Conservation (phyloP, 768 basidiomycete genomes). For the Basidioascus undulatus region DNA sequence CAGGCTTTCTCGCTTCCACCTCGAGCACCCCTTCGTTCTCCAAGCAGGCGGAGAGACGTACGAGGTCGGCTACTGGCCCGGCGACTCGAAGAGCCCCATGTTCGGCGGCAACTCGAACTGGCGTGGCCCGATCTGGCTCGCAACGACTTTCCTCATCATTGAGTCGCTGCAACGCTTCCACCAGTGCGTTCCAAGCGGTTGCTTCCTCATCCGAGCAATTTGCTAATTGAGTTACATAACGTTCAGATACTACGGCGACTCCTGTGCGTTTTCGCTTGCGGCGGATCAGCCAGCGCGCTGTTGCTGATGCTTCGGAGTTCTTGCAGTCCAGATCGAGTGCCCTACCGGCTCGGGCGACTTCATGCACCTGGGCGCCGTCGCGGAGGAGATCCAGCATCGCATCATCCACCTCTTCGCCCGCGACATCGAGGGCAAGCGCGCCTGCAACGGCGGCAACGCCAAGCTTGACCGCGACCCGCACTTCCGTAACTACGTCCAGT, state of each 20-base stretch:
- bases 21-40: constrained; percentile 85
- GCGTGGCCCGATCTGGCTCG: constrained; percentile 45
- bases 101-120: constrained; percentile 41
- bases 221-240: too few relatives aligned
- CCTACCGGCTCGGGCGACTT: constrained; percentile 92
- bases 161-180: constrained; percentile 93
- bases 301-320: not conserved
- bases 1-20: constrained; percentile 70
- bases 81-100: constrained; percentile 91
- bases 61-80: constrained; percentile 92
- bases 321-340: constrained; percentile 49
- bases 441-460: constrained; percentile 71
- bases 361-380: constrained; percentile 81
- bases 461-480: constrained; percentile 76
- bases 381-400: constrained; percentile 97
- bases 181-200: too few relatives aligned
- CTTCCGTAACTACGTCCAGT: constrained; percentile 91
- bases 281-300: too few relatives aligned
- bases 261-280: constrained; percentile 16
- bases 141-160: constrained; percentile 84
- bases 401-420: constrained; percentile 96
- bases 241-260: constrained; percentile 87
- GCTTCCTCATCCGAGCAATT: too few relatives aligned
- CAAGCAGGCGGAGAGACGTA: constrained; percentile 75
- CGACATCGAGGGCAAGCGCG: constrained; percentile 54